These are phyloP conservation scores for Pholiota microspora DNA, from an alignment of 768 basidiomycete genomes.

Conservation along the genomic window DNA sequence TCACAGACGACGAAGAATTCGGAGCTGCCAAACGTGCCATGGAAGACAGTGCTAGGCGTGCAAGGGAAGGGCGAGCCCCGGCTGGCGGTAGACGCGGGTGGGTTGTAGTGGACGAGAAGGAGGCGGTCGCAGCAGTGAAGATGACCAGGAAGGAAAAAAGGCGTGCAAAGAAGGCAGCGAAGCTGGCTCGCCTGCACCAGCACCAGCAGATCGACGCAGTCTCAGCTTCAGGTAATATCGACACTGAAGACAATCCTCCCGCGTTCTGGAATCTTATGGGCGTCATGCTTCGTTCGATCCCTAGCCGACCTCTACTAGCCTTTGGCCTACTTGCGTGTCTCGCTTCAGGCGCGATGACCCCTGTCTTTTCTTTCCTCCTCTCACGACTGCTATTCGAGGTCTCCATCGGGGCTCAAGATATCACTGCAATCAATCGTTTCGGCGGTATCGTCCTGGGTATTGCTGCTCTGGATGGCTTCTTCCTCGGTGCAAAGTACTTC, in stretches of 20 bases:
- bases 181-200: not conserved
- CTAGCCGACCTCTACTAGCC: constrained; percentile 67
- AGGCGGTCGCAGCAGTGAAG: constrained; percentile 11
- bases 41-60: constrained; percentile 30
- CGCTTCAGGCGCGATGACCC: constrained; percentile 80
- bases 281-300: constrained; percentile 66
- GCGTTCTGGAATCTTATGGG: constrained; percentile 50
- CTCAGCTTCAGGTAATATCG: constrained; percentile 9
- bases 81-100: not conserved
- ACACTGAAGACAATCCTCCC: constrained; percentile 21
- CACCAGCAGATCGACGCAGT: not conserved
- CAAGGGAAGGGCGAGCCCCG: not conserved
- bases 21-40: constrained; percentile 45
- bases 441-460: constrained; percentile 72
- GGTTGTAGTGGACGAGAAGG: constrained; percentile 25
- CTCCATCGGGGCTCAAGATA: constrained; percentile 65
- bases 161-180: constrained; percentile 18
- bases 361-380: constrained; percentile 89
- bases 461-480: constrained; percentile 72
- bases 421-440: constrained; percentile 60
- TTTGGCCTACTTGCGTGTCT: constrained; percentile 70
- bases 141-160: constrained; percentile 22
- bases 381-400: constrained; percentile 78
- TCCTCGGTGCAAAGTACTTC: constrained; percentile 76
- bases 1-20: constrained; percentile 24